These are phyloP conservation scores for Blastomyces parvus DNA, from an alignment of 2,329 filamentous ascomycete genomes.

Conservation along the genomic window DNA sequence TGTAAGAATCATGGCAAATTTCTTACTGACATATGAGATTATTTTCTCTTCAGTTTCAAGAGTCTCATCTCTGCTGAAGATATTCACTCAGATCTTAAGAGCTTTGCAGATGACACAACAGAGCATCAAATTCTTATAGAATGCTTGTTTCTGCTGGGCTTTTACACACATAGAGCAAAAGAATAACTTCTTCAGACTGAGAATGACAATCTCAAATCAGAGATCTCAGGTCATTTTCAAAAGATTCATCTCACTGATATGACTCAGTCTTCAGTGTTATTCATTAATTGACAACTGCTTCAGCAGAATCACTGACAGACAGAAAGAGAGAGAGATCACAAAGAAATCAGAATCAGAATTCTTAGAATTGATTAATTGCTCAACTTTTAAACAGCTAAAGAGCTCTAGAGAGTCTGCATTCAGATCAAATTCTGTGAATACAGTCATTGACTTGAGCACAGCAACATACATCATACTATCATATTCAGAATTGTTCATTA, in stretches of 20 bases:
- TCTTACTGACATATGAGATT: too few relatives aligned
- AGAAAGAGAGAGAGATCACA: not conserved
- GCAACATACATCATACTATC: too few relatives aligned
- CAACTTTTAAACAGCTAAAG: too few relatives aligned
- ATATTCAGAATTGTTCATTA: too few relatives aligned
- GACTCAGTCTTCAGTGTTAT: too few relatives aligned
- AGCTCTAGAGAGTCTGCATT: too few relatives aligned
- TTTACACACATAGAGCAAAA: not conserved
- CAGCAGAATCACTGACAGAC: not conserved
- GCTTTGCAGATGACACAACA: not conserved
- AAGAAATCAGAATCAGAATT: not conserved
- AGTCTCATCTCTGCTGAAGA: not conserved
- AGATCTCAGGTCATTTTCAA: not conserved
- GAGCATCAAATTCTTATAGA: not conserved
- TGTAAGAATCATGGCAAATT: too few relatives aligned
- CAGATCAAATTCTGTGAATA: too few relatives aligned
- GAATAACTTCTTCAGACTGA: not conserved
- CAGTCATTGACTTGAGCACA: too few relatives aligned
- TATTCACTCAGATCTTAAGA: not conserved
- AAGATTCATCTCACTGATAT: too few relatives aligned
- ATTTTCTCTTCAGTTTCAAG: too few relatives aligned
- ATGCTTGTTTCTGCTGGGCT: not conserved
- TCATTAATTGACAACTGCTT: too few relatives aligned
- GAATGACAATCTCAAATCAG: not conserved
- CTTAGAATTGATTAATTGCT: not conserved